phyloP scores from a whole-genome alignment of 352 stramenopile genomes.

The Pythium guiyangense region DNA sequence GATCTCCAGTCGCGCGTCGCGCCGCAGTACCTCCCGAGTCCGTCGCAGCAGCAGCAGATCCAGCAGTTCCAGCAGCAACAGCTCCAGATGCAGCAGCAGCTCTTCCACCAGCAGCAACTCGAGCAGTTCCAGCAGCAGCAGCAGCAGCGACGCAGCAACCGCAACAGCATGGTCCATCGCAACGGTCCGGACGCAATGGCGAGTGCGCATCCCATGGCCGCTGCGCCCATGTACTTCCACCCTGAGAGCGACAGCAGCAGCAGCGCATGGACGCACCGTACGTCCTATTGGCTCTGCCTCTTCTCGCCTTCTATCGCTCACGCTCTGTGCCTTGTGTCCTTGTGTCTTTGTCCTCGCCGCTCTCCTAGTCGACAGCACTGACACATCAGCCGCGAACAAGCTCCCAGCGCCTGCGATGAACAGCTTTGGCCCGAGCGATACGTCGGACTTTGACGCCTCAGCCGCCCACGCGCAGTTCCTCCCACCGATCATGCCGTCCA shows the following conservation, averaged over 20 bases:
- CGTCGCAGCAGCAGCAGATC: conserved; percentile 14
- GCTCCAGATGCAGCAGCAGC: conserved; percentile 29
- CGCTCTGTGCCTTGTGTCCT: background rate
- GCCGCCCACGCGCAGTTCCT: conserved; percentile 12
- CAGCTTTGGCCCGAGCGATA: background rate
- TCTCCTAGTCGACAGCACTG: background rate
- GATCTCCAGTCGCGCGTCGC: conserved; percentile 9
- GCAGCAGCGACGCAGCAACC: background rate
- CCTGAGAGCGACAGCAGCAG: conserved; percentile 7
- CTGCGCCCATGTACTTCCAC: background rate
- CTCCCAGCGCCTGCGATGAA: background rate
- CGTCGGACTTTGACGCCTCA: background rate
- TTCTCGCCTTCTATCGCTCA: no score
- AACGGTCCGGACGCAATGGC: background rate
- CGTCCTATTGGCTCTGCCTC: background rate
- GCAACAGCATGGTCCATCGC: background rate
- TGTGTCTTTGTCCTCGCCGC: background rate
- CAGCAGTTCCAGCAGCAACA: conserved; percentile 18
- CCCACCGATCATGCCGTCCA: conserved; percentile 10
- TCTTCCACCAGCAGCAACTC: background rate
- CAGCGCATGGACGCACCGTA: background rate
- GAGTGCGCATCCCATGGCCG: no score
- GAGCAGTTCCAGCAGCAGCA: background rate
- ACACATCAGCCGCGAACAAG: background rate
- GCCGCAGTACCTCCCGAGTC: conserved; percentile 12